Evolutionary conservation across 2,329 filamentous ascomycete genomes (phyloP), one percentile per base, ranked within the genome.

Genomic region (Penicillium digitatum): DNA sequence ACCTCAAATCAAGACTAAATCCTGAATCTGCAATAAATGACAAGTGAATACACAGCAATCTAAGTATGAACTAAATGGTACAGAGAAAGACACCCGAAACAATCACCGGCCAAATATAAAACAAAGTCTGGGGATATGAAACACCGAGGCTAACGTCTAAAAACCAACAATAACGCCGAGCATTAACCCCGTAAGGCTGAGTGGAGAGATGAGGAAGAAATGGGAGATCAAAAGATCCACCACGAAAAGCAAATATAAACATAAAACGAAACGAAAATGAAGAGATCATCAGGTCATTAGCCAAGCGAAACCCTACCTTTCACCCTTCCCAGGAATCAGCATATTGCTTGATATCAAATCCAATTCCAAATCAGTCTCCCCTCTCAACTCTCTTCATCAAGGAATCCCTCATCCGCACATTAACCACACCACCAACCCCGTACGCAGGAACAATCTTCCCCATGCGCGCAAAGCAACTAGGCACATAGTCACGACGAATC

Each of bases 401-500:
- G 50, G 70, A 77, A 66, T 76, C 78, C 63, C 91, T 81, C 42
- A 93, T 78, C 66, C 88, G 86, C 56, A 81, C 81, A 74, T 96
- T 96, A 11, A 94, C 87, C 11, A 95, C 89, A 0, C 91, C 91
- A 0, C 91, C 92, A 12, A 95, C 81, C 2, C 91, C 92, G 77
- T 93, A 96, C 0, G 91, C 91, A 18, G 91, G 91, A 2, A 96
- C 81, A 64, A 96, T 95, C 66, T 92, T 82, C 57, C 88, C 88
- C 73, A 96, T 87, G 51, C 91, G 78, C 26, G 92, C 91, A 54
- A 83, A 74, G 29, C 84, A 84, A 70, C 88, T 93, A 60, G 87
- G 81, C 18, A 81, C 75, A 85, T 90, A 96, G 68, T 95, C 90
- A 60, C 83, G 80, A 54, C 82, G 78, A n/a, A 96, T 84, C 50